Base-by-base conservation (phyloP, 257 asterid species). In the Henckelia pumila region DNA sequence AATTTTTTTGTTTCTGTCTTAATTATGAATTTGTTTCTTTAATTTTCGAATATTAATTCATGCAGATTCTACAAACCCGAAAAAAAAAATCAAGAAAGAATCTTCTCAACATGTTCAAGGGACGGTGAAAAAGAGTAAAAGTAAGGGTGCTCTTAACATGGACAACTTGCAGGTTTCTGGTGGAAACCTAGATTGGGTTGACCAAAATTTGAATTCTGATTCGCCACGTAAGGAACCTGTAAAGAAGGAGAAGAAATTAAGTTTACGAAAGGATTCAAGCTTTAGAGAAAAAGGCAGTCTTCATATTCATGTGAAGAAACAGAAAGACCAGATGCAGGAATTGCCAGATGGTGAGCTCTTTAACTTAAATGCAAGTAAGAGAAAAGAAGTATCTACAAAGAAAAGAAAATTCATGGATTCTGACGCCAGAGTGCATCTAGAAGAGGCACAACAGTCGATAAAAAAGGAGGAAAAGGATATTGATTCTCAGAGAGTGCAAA, bases 1-100 rank as follows among this genome's bases (percentile, higher is more conserved):
- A 40, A 71, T 64, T 74, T 64, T 74, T 69, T 56, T 68, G 55
- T 70, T 70, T n/a, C 26, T 56, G 8, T 56, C 66, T 64, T 66
- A 70, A 60, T 56, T 66, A 30, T 63, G 65, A 76, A 37, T 66
- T 50, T 73, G 52, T 53, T 68, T 70, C 53, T 66, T 73, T 64
- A 35, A 63, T 75, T 68, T 68, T 75, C 66, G 59, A 59, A 26
- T 73, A 64, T 69, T 56, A 74, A 40, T 70, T 81, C 59, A 81
- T 59, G 77, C 86, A 93, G 99, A 83, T 81, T 82, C 76, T 76
- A 75, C 66, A 66, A 79, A 76, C 69, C 81, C 68, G n/a, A 84
- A 77, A 64, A 88, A 83, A 78, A 85, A 73, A 82, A 23, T 50
- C 61, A 83, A 75, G 79, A 75, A 79, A 72, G 92, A 81, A 71